These are phyloP conservation scores for Ploettnerulaceae sp. DNA, from an alignment of 2,329 filamentous ascomycete species.

Conservation along the genomic window DNA sequence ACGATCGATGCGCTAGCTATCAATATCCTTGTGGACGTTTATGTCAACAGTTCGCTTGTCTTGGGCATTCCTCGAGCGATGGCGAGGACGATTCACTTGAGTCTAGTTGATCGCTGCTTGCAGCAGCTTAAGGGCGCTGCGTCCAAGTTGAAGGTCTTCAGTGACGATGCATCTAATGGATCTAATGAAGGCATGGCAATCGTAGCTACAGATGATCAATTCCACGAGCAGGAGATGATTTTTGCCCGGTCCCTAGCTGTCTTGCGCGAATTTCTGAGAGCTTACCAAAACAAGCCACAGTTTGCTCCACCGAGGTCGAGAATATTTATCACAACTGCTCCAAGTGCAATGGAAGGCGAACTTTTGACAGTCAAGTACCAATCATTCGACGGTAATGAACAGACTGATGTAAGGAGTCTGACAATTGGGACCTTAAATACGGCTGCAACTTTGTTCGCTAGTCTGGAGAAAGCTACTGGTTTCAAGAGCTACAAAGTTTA, in stretches of 20 bases:
- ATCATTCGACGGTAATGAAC: conserved; percentile 58
- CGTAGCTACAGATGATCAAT: conserved; percentile 43
- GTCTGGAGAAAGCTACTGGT: conserved; percentile 62
- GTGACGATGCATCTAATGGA: conserved; percentile 39
- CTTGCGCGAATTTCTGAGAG: conserved; percentile 61
- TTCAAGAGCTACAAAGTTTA: conserved; percentile 74
- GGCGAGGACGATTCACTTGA: conserved; percentile 58
- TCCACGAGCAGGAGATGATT: conserved; percentile 51
- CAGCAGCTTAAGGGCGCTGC: conserved; percentile 63
- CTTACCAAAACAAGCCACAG: conserved; percentile 56
- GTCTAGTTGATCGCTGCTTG: conserved; percentile 69
- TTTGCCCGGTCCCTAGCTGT: conserved; percentile 67
- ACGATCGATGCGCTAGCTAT: conserved; percentile 66
- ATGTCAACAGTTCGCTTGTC: conserved; percentile 56
- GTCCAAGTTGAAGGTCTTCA: conserved; percentile 46
- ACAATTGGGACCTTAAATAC: conserved; percentile 68
- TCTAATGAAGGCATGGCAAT: conserved; percentile 52
- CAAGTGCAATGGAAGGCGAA: conserved; percentile 55
- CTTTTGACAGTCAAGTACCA: conserved; percentile 67
- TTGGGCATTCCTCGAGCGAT: conserved; percentile 44
- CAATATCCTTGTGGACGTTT: conserved; percentile 66
- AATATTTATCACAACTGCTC: conserved; percentile 44
- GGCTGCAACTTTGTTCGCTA: conserved; percentile 61
- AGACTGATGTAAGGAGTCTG: conserved; percentile 57
- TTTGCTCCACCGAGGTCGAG: conserved; percentile 55